Base-by-base conservation (phyloP, 2,329 filamentous ascomycete genomes). In the Chaetomiaceae sp. region DNA sequence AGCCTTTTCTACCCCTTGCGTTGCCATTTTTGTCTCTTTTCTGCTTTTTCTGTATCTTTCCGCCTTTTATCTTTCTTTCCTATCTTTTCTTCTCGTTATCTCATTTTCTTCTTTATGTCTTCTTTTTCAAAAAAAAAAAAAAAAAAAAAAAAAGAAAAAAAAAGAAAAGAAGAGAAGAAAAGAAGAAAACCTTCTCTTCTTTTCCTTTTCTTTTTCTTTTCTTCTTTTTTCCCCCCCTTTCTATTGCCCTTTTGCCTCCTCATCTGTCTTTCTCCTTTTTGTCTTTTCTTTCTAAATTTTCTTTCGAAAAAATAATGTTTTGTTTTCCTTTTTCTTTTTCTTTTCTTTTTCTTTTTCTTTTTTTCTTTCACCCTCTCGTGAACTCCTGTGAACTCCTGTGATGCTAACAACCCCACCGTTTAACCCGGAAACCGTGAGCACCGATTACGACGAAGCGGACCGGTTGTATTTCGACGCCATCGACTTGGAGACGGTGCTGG, bases 391-490 rank as follows among this genome's bases (percentile, higher is more conserved):
- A n/a, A n/a, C n/a, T n/a, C n/a, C n/a, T n/a, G n/a, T 33, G 9
- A 33, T 33, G 14, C 30, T 33, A 33, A 33, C 30, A 33, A 10
- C 4, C 30, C 5, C 30, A 12, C 14, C 5, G 52, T 89, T 86
- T 65, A 96, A 96, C 64, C 91, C 91, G 0, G 91, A 96, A 66
- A 96, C 90, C 0, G 86, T 96, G 0, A 81, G 74, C 58, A 95
- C 91, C 0, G 93, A 99, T 68, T 96, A 92, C 63, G 91, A 97
- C 50, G 92, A 97, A 65, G 91, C 92, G 0, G 93, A 97, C 64
- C 82, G 85, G 50, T 78, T 99, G 10, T 99, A 97, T 69, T 99
- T 99, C 61, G 93, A 97, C 71, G 95, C 92, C 65, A 95, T 96
- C 69, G 90, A 85, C 61, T 44, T 95, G 9, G 92, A 97, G 70